Conservation (phyloP, 2,329 filamentous ascomycete genomes). For the Lasiodiplodia theobromae region DNA sequence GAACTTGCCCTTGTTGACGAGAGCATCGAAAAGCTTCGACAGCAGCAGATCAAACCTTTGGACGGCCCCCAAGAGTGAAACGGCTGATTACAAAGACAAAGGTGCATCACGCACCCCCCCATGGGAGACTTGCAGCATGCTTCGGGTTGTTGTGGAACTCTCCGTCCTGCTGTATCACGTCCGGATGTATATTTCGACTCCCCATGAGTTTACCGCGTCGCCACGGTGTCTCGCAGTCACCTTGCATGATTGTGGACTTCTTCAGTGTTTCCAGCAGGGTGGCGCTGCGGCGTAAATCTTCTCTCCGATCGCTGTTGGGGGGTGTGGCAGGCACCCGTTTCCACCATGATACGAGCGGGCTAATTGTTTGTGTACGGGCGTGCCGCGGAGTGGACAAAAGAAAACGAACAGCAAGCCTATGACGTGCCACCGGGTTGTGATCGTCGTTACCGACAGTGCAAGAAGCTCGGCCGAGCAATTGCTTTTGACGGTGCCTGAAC, state of each 20-base stretch:
- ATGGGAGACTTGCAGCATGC: not conserved
- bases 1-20: conserved; percentile 83
- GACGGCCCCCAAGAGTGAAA: not conserved
- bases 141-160: not conserved
- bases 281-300: not conserved
- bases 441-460: not conserved
- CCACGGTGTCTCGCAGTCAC: not conserved
- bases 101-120: not conserved
- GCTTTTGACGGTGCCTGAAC: not conserved
- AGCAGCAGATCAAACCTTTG: conserved; percentile 34
- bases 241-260: not conserved
- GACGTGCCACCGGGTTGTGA: not conserved
- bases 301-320: not conserved
- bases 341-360: not conserved
- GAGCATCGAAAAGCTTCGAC: conserved; percentile 64
- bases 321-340: not conserved
- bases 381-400: not conserved
- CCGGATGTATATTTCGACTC: not conserved
- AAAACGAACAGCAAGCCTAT: not conserved
- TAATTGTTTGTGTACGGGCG: not conserved
- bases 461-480: conserved; percentile 1
- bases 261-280: not conserved
- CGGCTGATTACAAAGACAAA: not conserved
- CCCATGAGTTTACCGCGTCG: not conserved
- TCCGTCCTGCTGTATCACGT: not conserved